These are phyloP conservation scores for Hibiscus syriacus DNA, from an alignment of 345 rosid species.

Conservation along the genomic window DNA sequence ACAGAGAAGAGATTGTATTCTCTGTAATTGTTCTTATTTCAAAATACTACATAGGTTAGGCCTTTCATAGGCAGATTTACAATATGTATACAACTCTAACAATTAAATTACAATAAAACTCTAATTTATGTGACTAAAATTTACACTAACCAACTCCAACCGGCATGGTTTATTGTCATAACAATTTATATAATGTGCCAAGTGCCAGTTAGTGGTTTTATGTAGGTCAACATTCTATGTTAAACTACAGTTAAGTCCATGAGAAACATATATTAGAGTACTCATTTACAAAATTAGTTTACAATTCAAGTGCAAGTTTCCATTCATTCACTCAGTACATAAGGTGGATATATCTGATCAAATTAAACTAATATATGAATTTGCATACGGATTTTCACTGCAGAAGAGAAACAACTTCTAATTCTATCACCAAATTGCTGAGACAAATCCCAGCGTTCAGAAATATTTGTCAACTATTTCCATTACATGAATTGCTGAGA, in stretches of 20 bases:
- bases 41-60: too few relatives aligned
- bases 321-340: not conserved
- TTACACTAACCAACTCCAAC: not conserved
- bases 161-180: not conserved
- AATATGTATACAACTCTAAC: too few relatives aligned
- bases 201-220: not conserved
- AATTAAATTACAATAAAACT: too few relatives aligned
- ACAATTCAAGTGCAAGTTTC: not conserved
- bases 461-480: not conserved
- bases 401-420: not conserved
- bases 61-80: too few relatives aligned
- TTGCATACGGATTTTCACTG: not conserved
- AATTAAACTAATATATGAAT: not conserved
- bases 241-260: not conserved
- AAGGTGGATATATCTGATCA: not conserved
- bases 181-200: not conserved
- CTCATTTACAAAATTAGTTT: not conserved
- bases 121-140: too few relatives aligned
- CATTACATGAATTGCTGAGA: not conserved
- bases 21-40: too few relatives aligned
- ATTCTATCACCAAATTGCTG: not conserved
- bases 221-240: conserved; percentile 2
- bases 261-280: not conserved
- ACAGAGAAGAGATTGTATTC: too few relatives aligned
- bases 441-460: not conserved